A percentile compares a stretch with the other conserved stretches of the same genome.
Conservation (phyloP, 371 early-diverging fungal species). For the Fennellomyces sp. region DNA sequence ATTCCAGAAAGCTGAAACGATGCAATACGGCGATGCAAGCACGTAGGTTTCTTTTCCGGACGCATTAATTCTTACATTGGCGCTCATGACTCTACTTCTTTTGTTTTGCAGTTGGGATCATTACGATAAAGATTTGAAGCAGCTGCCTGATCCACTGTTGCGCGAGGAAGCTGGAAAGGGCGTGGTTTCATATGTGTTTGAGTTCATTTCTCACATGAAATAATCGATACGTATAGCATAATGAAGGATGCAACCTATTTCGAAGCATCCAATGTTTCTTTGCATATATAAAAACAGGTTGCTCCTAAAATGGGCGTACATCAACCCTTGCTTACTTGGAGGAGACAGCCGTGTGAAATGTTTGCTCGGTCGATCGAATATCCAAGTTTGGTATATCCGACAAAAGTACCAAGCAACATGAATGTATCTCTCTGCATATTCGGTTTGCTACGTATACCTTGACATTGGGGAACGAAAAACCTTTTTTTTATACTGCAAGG, state of each 20-base stretch:
- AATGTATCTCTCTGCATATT: no score
- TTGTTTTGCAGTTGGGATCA: slow-evolving; percentile 83
- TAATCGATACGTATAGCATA: no score
- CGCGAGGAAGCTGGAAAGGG: slow-evolving; percentile 70
- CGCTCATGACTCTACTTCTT: no score
- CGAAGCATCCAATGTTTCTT: neutral
- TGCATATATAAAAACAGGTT: neutral
- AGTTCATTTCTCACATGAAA: slow-evolving; percentile 80
- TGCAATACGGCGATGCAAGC: slow-evolving; percentile 77
- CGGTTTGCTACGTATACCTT: no score
- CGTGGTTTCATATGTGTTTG: slow-evolving; percentile 88
- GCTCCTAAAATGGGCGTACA: no score
- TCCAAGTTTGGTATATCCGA: no score
- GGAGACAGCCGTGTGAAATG: no score
- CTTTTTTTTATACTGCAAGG: no score
- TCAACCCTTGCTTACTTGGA: no score
- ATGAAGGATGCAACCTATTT: neutral
- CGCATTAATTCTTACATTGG: neutral
- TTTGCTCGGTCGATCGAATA: no score
- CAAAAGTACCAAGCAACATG: no score
- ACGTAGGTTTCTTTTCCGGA: slow-evolving; percentile 29
- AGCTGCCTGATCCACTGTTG: slow-evolving; percentile 78
- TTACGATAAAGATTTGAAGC: slow-evolving; percentile 69
- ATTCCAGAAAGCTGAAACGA: slow-evolving; percentile 67
- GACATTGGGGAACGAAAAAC: no score